Conservation (phyloP, 257 asterid genomes). For the Datura wrightii region DNA sequence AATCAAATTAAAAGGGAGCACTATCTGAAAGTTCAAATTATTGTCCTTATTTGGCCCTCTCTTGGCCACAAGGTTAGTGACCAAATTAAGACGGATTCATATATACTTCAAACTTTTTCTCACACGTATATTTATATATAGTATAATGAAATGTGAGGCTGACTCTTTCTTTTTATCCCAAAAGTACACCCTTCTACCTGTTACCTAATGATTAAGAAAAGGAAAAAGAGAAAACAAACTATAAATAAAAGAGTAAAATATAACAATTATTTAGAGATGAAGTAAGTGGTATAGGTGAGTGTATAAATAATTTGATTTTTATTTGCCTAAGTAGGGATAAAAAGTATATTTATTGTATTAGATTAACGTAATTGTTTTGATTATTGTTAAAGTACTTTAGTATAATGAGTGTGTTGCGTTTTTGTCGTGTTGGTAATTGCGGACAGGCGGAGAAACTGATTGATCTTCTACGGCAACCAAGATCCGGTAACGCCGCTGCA, state of each 20-base stretch:
- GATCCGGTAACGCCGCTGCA: conserved; percentile 74
- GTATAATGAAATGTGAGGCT: background rate
- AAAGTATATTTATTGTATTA: conserved; percentile 13
- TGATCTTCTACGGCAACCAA: conserved; percentile 86
- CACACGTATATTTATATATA: background rate
- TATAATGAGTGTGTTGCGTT: conserved; percentile 8
- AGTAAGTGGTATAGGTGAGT: conserved; percentile 3
- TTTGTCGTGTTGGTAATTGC: conserved; percentile 28
- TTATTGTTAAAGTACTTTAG: no score
- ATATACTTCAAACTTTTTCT: background rate
- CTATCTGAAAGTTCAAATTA: background rate
- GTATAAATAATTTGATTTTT: background rate
- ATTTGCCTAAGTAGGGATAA: background rate
- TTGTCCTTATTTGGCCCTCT: background rate
- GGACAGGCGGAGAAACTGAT: conserved; percentile 89
- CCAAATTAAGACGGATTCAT: background rate
- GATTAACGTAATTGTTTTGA: background rate
- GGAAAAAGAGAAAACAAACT: conserved; percentile 2
- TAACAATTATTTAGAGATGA: background rate
- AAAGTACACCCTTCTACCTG: conserved; percentile 14
- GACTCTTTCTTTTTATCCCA: background rate
- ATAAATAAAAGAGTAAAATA: background rate
- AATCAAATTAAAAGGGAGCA: no score
- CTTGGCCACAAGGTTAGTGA: background rate
- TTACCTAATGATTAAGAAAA: conserved; percentile 5